These are phyloP conservation scores for Prunus armeniaca DNA, from an alignment of 306 rosid genomes.

Conservation along the genomic window DNA sequence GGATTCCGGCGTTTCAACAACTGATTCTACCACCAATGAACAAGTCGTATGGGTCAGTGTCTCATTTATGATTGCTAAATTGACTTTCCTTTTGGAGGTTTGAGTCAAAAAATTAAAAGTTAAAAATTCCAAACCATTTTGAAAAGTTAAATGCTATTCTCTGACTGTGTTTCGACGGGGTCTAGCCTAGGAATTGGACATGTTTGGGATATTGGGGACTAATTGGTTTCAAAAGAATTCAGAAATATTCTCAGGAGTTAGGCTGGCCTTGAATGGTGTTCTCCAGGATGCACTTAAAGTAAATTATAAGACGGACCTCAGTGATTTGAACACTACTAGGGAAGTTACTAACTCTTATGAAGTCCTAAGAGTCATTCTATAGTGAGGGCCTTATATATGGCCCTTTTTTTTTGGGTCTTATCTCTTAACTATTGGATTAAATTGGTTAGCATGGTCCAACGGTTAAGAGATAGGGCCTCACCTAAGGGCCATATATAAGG, in stretches of 20 bases:
- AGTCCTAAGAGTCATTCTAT: too few species aligned
- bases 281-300: not conserved
- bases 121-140: not conserved
- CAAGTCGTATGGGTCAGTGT: slow-evolving; percentile 80
- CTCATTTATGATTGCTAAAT: not conserved
- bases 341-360: not conserved
- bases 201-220: slow-evolving; percentile 9
- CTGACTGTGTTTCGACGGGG: not conserved
- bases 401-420: too few species aligned
- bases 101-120: not conserved
- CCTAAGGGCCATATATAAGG: too few species aligned
- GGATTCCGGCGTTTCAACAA: slow-evolving; percentile 48
- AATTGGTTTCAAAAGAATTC: slow-evolving; percentile 1
- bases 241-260: not conserved
- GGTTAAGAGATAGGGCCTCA: too few species aligned
- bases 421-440: too few species aligned
- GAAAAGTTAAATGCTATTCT: not conserved
- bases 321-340: not conserved
- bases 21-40: slow-evolving; percentile 30
- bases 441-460: too few species aligned
- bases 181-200: not conserved
- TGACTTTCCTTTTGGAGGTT: not conserved
- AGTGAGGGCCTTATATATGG: too few species aligned
- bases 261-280: not conserved
- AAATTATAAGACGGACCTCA: not conserved